A percentile compares a stretch with the other conserved stretches of the same genome.
Conservation (phyloP, 345 rosid genomes). For the Eucalyptus erythrocorys region DNA sequence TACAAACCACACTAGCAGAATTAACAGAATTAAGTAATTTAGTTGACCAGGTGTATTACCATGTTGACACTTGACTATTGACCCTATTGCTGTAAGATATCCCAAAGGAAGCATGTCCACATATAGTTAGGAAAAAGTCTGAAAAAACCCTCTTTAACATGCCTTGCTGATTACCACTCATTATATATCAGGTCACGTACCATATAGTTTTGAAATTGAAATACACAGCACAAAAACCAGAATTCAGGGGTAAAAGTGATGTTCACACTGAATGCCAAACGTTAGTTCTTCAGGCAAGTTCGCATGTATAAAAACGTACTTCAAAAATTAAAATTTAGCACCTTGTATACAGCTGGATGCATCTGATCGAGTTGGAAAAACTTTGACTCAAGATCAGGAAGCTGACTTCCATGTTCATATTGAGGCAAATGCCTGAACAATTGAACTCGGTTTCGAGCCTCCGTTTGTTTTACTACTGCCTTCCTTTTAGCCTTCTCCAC, state of each 20-base stretch:
- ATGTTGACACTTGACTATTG: neutral
- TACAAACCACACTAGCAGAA: neutral
- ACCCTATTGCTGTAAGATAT: neutral
- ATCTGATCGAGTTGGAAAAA: constrained; percentile 80
- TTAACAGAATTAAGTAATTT: neutral
- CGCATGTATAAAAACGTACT: neutral
- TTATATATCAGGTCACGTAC: neutral
- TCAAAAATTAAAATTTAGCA: neutral
- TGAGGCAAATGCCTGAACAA: constrained; percentile 97
- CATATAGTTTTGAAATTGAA: neutral
- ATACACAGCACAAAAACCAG: neutral
- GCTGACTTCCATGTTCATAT: constrained; percentile 87
- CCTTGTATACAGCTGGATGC: constrained; percentile 97
- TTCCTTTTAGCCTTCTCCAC: constrained; percentile 92
- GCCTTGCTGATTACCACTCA: neutral
- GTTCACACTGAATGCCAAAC: neutral
- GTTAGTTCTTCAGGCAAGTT: neutral
- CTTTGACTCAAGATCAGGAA: constrained; percentile 73
- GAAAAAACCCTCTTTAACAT: neutral
- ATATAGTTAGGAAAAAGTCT: neutral
- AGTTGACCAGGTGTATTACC: neutral
- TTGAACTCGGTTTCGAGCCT: constrained; percentile 85
- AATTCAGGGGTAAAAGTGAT: neutral
- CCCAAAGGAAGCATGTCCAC: neutral
- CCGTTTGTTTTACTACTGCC: constrained; percentile 80